phyloP scores from a whole-genome alignment of 352 stramenopile genomes.

The Blastocystis sp. region DNA sequence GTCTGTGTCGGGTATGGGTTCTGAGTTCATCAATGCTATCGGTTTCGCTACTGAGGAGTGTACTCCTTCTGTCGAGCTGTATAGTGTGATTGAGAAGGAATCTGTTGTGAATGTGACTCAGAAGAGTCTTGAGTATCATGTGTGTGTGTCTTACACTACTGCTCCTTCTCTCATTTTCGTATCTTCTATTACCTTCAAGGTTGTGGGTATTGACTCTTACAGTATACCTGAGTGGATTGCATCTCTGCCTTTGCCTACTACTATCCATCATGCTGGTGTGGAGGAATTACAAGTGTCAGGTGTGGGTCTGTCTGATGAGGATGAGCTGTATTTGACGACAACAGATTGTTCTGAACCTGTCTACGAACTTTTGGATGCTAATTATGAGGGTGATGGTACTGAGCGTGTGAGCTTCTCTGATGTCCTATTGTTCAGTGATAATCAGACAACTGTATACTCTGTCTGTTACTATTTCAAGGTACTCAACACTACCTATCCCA shows the following conservation, averaged over 20 bases:
- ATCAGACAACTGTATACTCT: neutral
- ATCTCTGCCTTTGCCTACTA: conserved; percentile 2
- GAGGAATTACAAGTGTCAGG: neutral
- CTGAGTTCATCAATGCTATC: conserved; percentile 1
- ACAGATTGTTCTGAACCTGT: neutral
- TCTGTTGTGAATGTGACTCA: neutral
- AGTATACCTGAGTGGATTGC: conserved; percentile 15
- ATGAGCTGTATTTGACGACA: neutral
- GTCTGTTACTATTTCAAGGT: conserved; percentile 41
- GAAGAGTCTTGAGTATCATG: conserved; percentile 42
- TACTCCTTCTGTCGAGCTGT: neutral
- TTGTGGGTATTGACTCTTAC: neutral
- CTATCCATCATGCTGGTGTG: neutral
- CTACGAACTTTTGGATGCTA: neutral
- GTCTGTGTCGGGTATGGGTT: neutral
- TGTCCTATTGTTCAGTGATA: neutral
- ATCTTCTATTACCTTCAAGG: conserved; percentile 17
- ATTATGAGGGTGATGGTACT: neutral
- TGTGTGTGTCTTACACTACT: conserved; percentile 19
- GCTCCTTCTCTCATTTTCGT: conserved; percentile 3
- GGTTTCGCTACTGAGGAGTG: conserved; percentile 32
- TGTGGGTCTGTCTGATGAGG: neutral
- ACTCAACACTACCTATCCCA: conserved; percentile 1
- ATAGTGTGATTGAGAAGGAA: neutral
- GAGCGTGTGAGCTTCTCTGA: conserved; percentile 32